phyloP scores from a whole-genome alignment of 2,329 filamentous ascomycete species.

The Phyllosticta citribraziliensis region DNA sequence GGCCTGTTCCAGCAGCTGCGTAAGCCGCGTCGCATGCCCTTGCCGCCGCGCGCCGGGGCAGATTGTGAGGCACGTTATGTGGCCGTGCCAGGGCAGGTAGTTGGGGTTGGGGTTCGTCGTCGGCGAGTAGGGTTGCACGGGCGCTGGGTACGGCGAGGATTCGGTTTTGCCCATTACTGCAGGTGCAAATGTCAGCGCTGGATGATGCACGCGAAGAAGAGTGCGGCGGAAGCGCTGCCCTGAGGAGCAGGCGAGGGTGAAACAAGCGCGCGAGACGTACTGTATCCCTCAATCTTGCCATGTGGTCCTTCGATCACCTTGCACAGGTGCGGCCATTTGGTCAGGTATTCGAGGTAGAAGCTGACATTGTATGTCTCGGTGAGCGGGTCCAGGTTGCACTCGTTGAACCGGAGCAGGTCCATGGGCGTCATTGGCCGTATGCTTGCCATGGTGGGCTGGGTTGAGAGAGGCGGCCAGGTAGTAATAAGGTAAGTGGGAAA shows the following conservation, averaged over 20 bases:
- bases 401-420: slow-evolving; percentile 82
- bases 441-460: slow-evolving; percentile 1
- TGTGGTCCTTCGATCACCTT: slow-evolving; percentile 78
- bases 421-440: slow-evolving; percentile 53
- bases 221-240: too few relatives aligned
- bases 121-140: slow-evolving; percentile 61
- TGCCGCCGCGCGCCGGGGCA: slow-evolving; percentile 76
- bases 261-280: slow-evolving; percentile 42
- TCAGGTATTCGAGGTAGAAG: slow-evolving; percentile 94
- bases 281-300: slow-evolving; percentile 90
- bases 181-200: not conserved
- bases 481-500: not conserved
- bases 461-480: not conserved
- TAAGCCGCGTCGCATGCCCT: slow-evolving; percentile 77
- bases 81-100: slow-evolving; percentile 98
- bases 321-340: slow-evolving; percentile 91
- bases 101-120: slow-evolving; percentile 40
- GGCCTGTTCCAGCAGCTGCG: slow-evolving; percentile 68
- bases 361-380: slow-evolving; percentile 96
- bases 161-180: slow-evolving; percentile 95
- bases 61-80: slow-evolving; percentile 92
- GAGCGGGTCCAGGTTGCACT: slow-evolving; percentile 89
- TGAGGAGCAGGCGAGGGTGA: not conserved
- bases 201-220: too few relatives aligned
- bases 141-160: slow-evolving; percentile 62